Evolutionary conservation across 1,139 yeast genomes (phyloP).

Genomic region (Hemisphaericaspora subhashii): DNA sequence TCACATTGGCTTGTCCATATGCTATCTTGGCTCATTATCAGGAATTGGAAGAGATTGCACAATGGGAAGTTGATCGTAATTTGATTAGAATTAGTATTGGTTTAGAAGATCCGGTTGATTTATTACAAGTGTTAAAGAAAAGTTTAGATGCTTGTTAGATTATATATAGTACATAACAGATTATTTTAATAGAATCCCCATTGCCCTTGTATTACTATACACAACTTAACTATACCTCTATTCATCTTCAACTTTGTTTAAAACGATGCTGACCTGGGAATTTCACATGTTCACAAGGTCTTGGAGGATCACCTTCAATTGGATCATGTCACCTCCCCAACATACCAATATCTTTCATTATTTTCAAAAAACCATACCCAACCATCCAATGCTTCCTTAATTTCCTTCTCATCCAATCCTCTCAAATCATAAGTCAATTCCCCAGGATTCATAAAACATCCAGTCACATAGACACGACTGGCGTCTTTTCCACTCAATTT

Average conservation of each 20-base stretch:
- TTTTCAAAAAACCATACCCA: slow-evolving; percentile 59
- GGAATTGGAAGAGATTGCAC: slow-evolving; percentile 78
- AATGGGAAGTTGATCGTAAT: slow-evolving; percentile 83
- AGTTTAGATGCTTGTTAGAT: slow-evolving; percentile 46
- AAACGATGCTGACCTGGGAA: slow-evolving; percentile 26
- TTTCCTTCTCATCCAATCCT: slow-evolving; percentile 48
- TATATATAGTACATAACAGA: neutral
- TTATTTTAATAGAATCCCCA: slow-evolving; percentile 1
- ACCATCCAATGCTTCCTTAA: slow-evolving; percentile 24
- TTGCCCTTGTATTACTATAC: too few species aligned
- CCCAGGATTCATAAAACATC: slow-evolving; percentile 60
- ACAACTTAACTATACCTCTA: too few species aligned
- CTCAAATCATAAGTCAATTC: slow-evolving; percentile 69
- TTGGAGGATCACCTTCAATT: slow-evolving; percentile 36
- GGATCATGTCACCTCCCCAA: slow-evolving; percentile 54
- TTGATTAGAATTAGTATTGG: slow-evolving; percentile 87
- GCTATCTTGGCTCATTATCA: slow-evolving; percentile 84
- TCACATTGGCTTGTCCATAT: slow-evolving; percentile 90
- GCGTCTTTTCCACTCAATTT: slow-evolving; percentile 68
- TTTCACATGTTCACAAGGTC: slow-evolving; percentile 36
- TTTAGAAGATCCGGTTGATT: slow-evolving; percentile 57
- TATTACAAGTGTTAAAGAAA: slow-evolving; percentile 54
- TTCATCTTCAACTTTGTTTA: neutral
- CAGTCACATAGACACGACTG: slow-evolving; percentile 75
- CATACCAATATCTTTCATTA: slow-evolving; percentile 59